These are phyloP conservation scores for Huntiella moniliformis DNA, from an alignment of 2,329 filamentous ascomycete genomes.

Conservation along the genomic window DNA sequence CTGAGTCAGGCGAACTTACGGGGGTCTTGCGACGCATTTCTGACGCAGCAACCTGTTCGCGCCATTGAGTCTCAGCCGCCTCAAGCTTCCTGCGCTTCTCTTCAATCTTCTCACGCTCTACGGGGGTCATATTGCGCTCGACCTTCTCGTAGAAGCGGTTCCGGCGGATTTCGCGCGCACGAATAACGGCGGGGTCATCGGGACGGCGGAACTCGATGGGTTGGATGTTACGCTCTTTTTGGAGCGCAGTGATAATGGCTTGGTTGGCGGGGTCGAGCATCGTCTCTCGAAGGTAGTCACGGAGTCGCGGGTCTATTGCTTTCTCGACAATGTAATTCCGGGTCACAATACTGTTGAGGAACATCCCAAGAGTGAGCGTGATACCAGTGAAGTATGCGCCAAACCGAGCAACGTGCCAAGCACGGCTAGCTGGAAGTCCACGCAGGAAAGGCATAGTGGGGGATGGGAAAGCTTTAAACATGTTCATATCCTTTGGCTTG, in stretches of 20 bases:
- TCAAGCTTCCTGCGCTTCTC: conserved; percentile 5
- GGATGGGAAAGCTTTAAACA: conserved; percentile 17
- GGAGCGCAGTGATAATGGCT: conserved; percentile 9
- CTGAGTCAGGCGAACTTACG: conserved; percentile 6
- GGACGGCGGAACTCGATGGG: conserved; percentile 11
- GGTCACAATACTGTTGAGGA: conserved; percentile 18
- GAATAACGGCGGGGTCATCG: conserved; percentile 11
- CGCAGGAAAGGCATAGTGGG: conserved; percentile 14
- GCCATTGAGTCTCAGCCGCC: conserved; percentile 8
- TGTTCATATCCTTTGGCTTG: conserved; percentile 17
- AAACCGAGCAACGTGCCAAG: conserved; percentile 23
- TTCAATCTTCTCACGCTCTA: conserved; percentile 7
- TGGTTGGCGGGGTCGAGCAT: conserved; percentile 12
- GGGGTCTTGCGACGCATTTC: conserved; percentile 1
- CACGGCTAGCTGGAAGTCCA: conserved; percentile 14
- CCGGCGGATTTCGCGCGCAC: conserved; percentile 10
- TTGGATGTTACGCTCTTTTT: conserved; percentile 10
- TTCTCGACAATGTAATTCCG: conserved; percentile 14
- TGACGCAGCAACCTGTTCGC: background rate
- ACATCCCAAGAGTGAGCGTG: conserved; percentile 15
- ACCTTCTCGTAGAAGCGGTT: conserved; percentile 10
- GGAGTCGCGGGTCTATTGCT: conserved; percentile 17
- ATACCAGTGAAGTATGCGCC: conserved; percentile 17
- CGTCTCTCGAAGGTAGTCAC: conserved; percentile 14
- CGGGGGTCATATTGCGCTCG: conserved; percentile 9